Percentiles rank a stretch among this genome's conserved stretches.
Conservation (phyloP, 352 stramenopile species). For the Globisporangium splendens region DNA sequence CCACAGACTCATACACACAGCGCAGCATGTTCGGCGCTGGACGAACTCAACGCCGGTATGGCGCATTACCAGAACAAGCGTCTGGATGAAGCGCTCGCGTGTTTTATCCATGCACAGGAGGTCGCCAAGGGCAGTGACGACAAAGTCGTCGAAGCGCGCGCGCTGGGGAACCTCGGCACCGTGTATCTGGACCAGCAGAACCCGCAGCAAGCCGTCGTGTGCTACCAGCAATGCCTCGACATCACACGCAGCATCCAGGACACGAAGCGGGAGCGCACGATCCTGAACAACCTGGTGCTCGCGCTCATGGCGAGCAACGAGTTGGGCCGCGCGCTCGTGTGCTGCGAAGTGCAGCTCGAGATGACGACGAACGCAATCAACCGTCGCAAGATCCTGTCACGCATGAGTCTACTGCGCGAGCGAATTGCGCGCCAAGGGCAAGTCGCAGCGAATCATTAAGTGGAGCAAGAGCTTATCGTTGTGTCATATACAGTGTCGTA, state of each 20-base stretch:
- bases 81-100: conserved; percentile 54
- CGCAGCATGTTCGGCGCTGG: conserved; percentile 34
- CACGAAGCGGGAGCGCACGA: conserved; percentile 73
- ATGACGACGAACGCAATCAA: conserved; percentile 70
- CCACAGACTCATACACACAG: conserved; percentile 10
- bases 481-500: too few relatives aligned
- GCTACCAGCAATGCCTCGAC: conserved; percentile 74
- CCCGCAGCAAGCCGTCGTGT: conserved; percentile 59
- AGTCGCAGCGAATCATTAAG: too few relatives aligned
- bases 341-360: conserved; percentile 67
- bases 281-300: conserved; percentile 83
- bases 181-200: conserved; percentile 75
- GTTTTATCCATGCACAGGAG: conserved; percentile 65
- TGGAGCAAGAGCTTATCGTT: too few relatives aligned
- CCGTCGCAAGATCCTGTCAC: conserved; percentile 69
- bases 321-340: conserved; percentile 48
- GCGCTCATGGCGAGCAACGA: conserved; percentile 63
- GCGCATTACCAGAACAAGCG: conserved; percentile 68
- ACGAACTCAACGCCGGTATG: conserved; percentile 77
- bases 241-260: conserved; percentile 71
- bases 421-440: conserved; percentile 15
- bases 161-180: conserved; percentile 73
- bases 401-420: conserved; percentile 71
- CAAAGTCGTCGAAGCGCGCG: conserved; percentile 64
- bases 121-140: conserved; percentile 40